A percentile compares a stretch with the other conserved stretches of the same genome.
Conservation (phyloP, 805 yeast species). For the Candida ulmi region DNA sequence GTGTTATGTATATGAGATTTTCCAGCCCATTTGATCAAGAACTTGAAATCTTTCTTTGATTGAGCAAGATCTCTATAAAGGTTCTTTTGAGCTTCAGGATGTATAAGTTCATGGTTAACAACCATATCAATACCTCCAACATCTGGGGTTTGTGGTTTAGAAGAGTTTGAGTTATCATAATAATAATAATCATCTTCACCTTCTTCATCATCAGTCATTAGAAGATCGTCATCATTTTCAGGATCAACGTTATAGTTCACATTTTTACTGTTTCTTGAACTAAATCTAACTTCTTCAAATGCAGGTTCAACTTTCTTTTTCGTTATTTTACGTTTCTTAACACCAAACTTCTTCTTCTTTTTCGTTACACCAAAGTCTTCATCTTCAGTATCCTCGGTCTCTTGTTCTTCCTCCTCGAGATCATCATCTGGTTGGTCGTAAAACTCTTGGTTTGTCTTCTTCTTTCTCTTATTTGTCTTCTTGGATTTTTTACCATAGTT, state of each 20-base stretch:
- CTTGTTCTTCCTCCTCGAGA: constrained; percentile 23
- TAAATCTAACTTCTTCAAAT: constrained; percentile 61
- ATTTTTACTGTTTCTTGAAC: constrained; percentile 58
- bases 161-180: constrained; percentile 19
- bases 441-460: constrained; percentile 17
- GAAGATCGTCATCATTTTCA: constrained; percentile 40
- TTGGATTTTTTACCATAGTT: constrained; percentile 11
- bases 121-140: constrained; percentile 39
- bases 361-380: constrained; percentile 31
- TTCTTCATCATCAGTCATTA: constrained; percentile 28
- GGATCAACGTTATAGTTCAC: constrained; percentile 75
- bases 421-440: constrained; percentile 15
- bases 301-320: constrained; percentile 16
- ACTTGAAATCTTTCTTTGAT: constrained; percentile 55
- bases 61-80: constrained; percentile 34
- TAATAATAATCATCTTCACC: constrained; percentile 19
- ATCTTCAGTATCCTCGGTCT: constrained; percentile 29
- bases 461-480: constrained; percentile 23
- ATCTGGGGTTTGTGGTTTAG: constrained; percentile 24
- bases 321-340: constrained; percentile 13
- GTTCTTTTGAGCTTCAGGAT: constrained; percentile 27
- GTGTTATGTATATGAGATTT: constrained; percentile 91
- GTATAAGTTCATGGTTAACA: constrained; percentile 47
- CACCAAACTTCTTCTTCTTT: constrained; percentile 20
- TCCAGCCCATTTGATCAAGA: constrained; percentile 79